Conservation (phyloP, 2,329 filamentous ascomycete genomes). For the Polychaeton citri region DNA sequence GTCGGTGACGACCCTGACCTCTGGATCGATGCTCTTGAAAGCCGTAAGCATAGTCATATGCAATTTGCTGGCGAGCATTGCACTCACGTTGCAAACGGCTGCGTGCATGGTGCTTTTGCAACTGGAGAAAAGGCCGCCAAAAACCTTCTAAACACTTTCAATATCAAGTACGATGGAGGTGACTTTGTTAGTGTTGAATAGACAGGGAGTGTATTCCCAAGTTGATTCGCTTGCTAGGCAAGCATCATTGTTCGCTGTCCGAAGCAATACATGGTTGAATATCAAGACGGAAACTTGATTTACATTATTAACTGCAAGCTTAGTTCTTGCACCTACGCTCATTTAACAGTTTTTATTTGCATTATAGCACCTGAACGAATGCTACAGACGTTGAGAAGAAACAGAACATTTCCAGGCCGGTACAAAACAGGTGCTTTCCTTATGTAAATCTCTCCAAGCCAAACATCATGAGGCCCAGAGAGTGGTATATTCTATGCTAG, state of each 20-base stretch:
- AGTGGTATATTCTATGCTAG: no score
- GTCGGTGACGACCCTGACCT: constrained; percentile 29
- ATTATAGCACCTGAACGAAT: neutral
- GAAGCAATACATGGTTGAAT: neutral
- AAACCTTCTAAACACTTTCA: constrained; percentile 26
- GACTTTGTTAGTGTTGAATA: constrained; percentile 11
- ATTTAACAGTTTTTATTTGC: neutral
- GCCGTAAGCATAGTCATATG: constrained; percentile 23
- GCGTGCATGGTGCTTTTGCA: constrained; percentile 32
- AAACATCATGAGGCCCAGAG: no score
- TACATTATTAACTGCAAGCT: neutral
- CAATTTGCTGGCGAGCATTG: constrained; percentile 30
- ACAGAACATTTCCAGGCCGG: no score
- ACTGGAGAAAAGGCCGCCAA: constrained; percentile 29
- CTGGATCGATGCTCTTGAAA: constrained; percentile 24
- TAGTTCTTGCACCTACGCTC: neutral
- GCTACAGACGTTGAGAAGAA: no score
- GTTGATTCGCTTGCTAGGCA: neutral
- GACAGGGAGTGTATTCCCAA: neutral
- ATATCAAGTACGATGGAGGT: constrained; percentile 22
- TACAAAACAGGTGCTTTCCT: no score
- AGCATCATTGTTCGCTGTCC: neutral
- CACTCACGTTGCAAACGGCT: constrained; percentile 28
- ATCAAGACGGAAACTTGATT: neutral
- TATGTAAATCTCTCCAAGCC: no score